These are phyloP conservation scores for Debaryomycetaceae sp. DNA, from an alignment of 1,139 yeast species.

Conservation along the genomic window DNA sequence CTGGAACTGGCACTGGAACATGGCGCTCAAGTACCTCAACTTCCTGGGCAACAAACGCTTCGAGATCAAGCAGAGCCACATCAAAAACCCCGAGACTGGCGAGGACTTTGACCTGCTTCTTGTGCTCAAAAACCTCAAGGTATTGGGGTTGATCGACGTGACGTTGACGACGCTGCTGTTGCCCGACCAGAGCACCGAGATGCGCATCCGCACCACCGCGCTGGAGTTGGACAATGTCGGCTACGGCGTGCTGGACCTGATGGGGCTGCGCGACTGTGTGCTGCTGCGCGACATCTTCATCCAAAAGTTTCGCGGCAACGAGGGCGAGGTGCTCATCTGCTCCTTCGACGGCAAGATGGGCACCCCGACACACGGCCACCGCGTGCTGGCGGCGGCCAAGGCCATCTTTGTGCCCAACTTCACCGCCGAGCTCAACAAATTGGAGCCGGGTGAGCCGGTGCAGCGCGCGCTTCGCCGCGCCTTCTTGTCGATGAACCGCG, in stretches of 20 bases:
- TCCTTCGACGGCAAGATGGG: constrained; percentile 83
- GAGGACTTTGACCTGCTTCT: constrained; percentile 73
- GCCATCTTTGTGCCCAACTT: constrained; percentile 62
- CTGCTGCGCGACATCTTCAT: constrained; percentile 81
- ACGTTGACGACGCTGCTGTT: constrained; percentile 79
- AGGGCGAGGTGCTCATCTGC: constrained; percentile 66
- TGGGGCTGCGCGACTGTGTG: constrained; percentile 66
- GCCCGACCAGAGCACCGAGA: constrained; percentile 81
- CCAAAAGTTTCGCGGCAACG: constrained; percentile 84
- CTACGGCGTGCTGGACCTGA: constrained; percentile 87
- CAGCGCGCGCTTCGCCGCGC: constrained; percentile 74
- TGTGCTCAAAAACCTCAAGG: constrained; percentile 63
- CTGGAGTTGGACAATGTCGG: constrained; percentile 74
- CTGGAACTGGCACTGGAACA: constrained; percentile 95
- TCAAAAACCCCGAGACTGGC: constrained; percentile 41
- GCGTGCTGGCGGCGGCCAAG: constrained; percentile 70
- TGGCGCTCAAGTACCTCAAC: constrained; percentile 71
- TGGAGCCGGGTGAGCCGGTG: constrained; percentile 41
- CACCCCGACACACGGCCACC: constrained; percentile 54
- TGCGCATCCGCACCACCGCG: constrained; percentile 91
- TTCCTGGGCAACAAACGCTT: constrained; percentile 90
- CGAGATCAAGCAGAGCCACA: constrained; percentile 69
- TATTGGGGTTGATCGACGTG: constrained; percentile 90
- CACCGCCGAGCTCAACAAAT: constrained; percentile 56
- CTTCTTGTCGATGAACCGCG: constrained; percentile 75